These are phyloP conservation scores for Penicillium mononematosum DNA, from an alignment of 495 filamentous ascomycete genomes.

Conservation along the genomic window DNA sequence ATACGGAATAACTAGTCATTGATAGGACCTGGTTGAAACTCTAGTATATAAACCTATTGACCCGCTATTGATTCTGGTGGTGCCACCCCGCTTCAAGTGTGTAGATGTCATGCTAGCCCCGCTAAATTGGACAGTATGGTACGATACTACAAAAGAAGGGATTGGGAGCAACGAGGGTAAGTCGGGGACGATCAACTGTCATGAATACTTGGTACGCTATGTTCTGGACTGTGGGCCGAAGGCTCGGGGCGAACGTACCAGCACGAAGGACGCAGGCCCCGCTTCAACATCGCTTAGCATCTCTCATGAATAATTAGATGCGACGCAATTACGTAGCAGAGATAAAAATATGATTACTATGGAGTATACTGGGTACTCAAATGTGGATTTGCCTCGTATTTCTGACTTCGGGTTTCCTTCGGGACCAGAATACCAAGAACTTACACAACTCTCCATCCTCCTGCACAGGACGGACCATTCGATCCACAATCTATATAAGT, in stretches of 20 bases:
- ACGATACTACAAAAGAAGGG: no score
- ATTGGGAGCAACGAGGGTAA: not conserved
- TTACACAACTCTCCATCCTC: not conserved
- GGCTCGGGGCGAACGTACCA: constrained; percentile 2
- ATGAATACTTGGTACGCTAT: not conserved
- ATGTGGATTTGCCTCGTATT: constrained; percentile 13
- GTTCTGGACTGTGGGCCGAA: not conserved
- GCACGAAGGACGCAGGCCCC: not conserved
- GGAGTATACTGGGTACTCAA: no score
- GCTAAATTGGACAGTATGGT: not conserved
- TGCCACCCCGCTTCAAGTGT: not conserved
- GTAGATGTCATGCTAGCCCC: not conserved
- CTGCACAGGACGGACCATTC: not conserved
- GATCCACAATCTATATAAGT: not conserved
- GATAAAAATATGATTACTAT: not conserved
- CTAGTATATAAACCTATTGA: not conserved
- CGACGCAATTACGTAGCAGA: not conserved
- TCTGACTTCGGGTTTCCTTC: not conserved
- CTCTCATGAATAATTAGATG: constrained; percentile 3
- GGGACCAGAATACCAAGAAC: not conserved
- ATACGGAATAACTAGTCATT: not conserved
- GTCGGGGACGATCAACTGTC: not conserved
- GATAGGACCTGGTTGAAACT: not conserved
- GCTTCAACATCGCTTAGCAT: not conserved
- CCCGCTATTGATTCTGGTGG: not conserved